phyloP scores from a whole-genome alignment of 2,329 filamentous ascomycete species.

The Didymella glomerata region DNA sequence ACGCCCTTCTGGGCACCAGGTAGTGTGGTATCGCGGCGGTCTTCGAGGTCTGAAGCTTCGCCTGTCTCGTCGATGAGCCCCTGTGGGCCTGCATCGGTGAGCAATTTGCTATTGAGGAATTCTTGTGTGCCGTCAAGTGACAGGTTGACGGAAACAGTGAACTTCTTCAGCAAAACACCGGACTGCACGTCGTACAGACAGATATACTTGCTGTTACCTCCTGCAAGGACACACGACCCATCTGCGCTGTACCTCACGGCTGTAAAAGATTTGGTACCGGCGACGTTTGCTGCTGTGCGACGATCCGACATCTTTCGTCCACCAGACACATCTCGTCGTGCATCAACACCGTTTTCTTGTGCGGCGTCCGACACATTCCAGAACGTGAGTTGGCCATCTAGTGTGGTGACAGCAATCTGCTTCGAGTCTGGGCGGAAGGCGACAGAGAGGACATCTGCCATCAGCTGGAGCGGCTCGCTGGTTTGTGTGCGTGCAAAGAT shows the following conservation, averaged over 20 bases:
- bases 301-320: conserved; percentile 89
- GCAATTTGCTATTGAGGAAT: conserved; percentile 88
- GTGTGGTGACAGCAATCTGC: conserved; percentile 88
- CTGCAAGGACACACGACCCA: conserved; percentile 87
- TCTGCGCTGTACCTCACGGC: conserved; percentile 92
- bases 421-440: conserved; percentile 88
- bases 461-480: conserved; percentile 89
- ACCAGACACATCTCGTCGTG: conserved; percentile 89
- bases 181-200: conserved; percentile 96
- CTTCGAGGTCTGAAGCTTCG: conserved; percentile 88
- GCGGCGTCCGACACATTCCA: conserved; percentile 90
- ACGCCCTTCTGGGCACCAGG: conserved; percentile 91
- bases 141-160: conserved; percentile 94
- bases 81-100: conserved; percentile 88
- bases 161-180: conserved; percentile 91
- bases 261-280: conserved; percentile 89
- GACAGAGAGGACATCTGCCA: conserved; percentile 88
- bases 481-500: conserved; percentile 95
- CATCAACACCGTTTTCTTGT: conserved; percentile 86
- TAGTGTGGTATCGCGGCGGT: conserved; percentile 78
- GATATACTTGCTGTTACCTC: conserved; percentile 97
- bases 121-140: conserved; percentile 95
- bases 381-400: conserved; percentile 94
- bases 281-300: conserved; percentile 86
- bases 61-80: conserved; percentile 88